Evolutionary conservation across 2,329 filamentous ascomycete genomes (phyloP).

Genomic region (Grosmannia clavigera): DNA sequence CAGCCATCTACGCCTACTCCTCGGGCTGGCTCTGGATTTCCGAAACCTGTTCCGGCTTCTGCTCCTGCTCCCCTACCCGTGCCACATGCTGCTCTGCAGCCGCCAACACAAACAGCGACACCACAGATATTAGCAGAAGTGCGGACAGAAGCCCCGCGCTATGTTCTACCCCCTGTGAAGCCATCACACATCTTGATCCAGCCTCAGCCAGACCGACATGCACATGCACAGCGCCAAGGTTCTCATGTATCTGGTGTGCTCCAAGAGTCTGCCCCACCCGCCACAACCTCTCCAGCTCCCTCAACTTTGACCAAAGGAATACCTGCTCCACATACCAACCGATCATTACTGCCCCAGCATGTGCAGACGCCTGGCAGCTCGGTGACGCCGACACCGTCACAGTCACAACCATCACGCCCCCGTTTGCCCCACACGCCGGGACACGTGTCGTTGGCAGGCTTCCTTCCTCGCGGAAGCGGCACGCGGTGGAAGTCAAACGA

Average conservation of each 20-base stretch:
- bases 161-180: background rate
- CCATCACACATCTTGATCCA: background rate
- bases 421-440: slow-evolving; percentile 6
- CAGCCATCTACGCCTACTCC: background rate
- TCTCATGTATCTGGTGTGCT: background rate
- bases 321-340: background rate
- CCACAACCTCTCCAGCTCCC: background rate
- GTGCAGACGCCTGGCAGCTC: background rate
- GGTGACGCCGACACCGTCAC: slow-evolving; percentile 5
- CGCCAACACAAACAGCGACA: background rate
- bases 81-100: background rate
- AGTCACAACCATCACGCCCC: slow-evolving; percentile 6
- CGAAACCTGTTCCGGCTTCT: background rate
- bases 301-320: background rate
- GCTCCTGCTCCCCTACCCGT: background rate
- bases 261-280: background rate
- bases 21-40: background rate
- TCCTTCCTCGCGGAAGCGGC: slow-evolving; percentile 23
- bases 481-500: slow-evolving; percentile 45
- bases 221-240: background rate
- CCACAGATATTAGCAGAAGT: background rate
- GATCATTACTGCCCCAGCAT: slow-evolving; percentile 6
- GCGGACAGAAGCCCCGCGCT: slow-evolving; percentile 4
- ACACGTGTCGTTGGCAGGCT: background rate
- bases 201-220: background rate